Base-by-base conservation (phyloP, 495 filamentous ascomycete species). In the Pseudomonodictys pantanalensis region DNA sequence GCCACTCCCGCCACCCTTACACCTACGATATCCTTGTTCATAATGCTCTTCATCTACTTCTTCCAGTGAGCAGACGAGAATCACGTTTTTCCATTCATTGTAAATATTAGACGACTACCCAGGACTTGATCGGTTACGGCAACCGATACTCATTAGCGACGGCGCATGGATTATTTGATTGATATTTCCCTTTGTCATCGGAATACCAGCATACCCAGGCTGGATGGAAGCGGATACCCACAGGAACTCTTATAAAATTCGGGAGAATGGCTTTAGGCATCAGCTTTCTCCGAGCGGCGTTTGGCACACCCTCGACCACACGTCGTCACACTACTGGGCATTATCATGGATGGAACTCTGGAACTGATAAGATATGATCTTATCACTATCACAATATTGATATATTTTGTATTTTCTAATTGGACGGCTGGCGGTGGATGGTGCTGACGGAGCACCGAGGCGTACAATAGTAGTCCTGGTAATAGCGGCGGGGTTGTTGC, bases 1-100 rank as follows among this genome's bases (percentile, higher is more conserved):
- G 49, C 25, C 1, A 56, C 51, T 1, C 33, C 52, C 12, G 32
- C 30, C 8, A 28, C 47, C n/a, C 17, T 62, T 48, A 50, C 50
- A 17, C 55, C 64, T 20, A 58, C 54, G 2, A 41, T 67, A 3
- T 26, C 64, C n/a, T 33, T 67, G 42, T 46, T 62, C n/a, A 56
- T 57, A 51, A 67, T 67, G 64, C 9, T 67, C 8, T 11, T 67
- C 18, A 22, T 62, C 49, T 63, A 50, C 42, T 53, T 62, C 49
- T 60, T 67, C 48, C 41, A 59, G 15, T 64, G 33, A 45, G 12
- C 41, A n/a, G 29, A 22, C 5, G 28, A 41, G n/a, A 22, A n/a
- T n/a, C n/a, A n/a, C 5, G 30, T 17, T 5, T 24, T 12, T 12
- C 23, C 23, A 38, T 41, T 52, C 25, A 23, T 22, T 52, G 46